Conservation (phyloP, 2,329 filamentous ascomycete species). For the Fusarium buxicola region DNA sequence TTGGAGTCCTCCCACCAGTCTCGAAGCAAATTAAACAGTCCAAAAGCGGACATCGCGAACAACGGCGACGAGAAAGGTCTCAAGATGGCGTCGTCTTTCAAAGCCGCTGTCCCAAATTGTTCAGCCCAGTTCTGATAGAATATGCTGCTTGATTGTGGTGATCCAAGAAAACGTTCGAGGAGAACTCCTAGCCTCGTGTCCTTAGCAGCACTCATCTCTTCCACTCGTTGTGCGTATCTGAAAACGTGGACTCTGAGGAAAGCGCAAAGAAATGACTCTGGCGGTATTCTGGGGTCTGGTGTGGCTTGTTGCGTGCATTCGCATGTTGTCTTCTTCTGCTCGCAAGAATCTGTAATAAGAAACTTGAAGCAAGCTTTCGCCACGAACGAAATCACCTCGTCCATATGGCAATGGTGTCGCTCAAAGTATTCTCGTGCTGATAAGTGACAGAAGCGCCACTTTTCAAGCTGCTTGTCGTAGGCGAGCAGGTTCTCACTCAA, state of each 20-base stretch:
- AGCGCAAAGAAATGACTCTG: background rate
- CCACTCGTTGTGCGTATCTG: background rate
- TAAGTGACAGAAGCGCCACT: slow-evolving; percentile 13
- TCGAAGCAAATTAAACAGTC: background rate
- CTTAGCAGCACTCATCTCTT: background rate
- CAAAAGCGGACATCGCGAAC: background rate
- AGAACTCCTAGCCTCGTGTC: background rate
- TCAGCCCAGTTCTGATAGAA: background rate
- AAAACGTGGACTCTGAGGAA: background rate
- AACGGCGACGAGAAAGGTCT: background rate
- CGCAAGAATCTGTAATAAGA: background rate
- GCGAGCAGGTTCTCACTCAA: slow-evolving; percentile 12
- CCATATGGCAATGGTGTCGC: background rate
- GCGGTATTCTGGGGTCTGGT: background rate
- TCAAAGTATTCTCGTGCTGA: slow-evolving; percentile 16
- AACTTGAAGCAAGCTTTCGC: slow-evolving; percentile 10
- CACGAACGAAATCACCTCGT: background rate
- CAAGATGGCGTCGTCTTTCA: background rate
- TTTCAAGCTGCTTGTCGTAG: background rate
- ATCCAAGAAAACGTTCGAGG: background rate
- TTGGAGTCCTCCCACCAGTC: background rate
- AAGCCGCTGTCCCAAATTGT: background rate
- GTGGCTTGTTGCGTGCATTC: background rate
- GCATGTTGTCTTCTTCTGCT: background rate
- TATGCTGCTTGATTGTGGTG: background rate